phyloP scores from a whole-genome alignment of 148 eudicot species.

The Rhododendron simsii region DNA sequence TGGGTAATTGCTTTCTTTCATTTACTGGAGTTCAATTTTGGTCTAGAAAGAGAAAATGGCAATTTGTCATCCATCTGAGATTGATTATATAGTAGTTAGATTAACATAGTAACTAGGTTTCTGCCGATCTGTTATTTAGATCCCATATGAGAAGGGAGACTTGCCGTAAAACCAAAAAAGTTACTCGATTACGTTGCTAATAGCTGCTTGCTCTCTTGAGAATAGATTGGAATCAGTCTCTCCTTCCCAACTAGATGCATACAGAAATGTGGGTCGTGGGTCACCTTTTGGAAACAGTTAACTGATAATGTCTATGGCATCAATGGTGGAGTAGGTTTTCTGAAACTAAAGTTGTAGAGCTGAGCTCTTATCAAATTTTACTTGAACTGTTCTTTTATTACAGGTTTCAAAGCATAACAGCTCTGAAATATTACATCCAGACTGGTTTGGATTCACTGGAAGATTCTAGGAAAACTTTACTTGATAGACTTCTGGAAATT shows the following conservation, averaged over 20 bases:
- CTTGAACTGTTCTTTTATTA: slow-evolving; percentile 3
- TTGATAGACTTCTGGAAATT: slow-evolving; percentile 64
- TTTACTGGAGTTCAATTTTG: not conserved
- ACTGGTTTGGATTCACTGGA: slow-evolving; percentile 74
- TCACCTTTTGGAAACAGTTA: not conserved
- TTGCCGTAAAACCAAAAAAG: not conserved
- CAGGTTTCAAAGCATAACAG: slow-evolving; percentile 66
- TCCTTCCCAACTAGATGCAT: slow-evolving; percentile 3
- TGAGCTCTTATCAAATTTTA: not conserved
- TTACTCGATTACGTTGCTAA: not conserved
- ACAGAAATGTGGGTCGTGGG: not conserved
- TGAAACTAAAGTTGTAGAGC: not conserved
- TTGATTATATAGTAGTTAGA: not conserved
- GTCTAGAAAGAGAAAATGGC: not conserved
- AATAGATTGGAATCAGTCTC: not conserved
- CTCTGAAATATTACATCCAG: slow-evolving; percentile 66
- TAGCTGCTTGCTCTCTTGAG: not conserved
- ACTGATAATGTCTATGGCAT: not conserved
- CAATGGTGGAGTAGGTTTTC: slow-evolving; percentile 7
- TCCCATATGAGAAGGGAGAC: not conserved
- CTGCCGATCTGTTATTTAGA: not conserved
- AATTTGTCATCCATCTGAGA: not conserved
- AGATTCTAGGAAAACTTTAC: slow-evolving; percentile 53
- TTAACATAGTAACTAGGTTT: not conserved
- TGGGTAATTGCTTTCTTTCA: not conserved